A percentile compares a stretch with the other conserved stretches of the same genome.
Evolutionary conservation across 805 yeast genomes (phyloP).

Genomic region (Isabelozyma pseudorhagii): DNA sequence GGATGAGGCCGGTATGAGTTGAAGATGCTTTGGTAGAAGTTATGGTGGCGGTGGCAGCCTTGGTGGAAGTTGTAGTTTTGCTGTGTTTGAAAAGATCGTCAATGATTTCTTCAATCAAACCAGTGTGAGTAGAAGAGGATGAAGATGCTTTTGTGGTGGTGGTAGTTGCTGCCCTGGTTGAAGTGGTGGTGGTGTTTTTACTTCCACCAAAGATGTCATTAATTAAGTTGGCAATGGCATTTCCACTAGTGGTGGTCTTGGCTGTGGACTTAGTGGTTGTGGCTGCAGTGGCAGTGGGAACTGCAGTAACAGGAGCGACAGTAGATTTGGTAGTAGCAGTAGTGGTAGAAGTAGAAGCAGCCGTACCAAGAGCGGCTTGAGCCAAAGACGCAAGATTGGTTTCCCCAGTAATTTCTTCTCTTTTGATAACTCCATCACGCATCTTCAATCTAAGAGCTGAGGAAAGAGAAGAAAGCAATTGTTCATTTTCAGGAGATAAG

Average conservation of each 20-base stretch:
- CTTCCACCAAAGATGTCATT: slow-evolving; percentile 12
- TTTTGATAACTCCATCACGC: slow-evolving; percentile 1
- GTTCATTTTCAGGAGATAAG: background rate
- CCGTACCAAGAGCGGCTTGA: slow-evolving; percentile 7
- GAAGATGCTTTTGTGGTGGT: background rate
- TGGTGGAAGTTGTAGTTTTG: slow-evolving; percentile 1
- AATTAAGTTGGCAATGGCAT: slow-evolving; percentile 6
- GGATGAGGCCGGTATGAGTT: slow-evolving; percentile 3
- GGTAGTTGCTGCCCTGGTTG: background rate
- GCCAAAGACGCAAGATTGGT: slow-evolving; percentile 2
- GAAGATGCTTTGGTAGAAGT: background rate
- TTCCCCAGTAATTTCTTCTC: slow-evolving; percentile 1
- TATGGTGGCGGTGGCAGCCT: background rate
- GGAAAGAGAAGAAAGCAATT: background rate
- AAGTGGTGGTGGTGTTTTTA: slow-evolving; percentile 5
- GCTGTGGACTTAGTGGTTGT: slow-evolving; percentile 2
- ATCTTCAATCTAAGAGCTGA: background rate
- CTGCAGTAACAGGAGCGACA: slow-evolving; percentile 3
- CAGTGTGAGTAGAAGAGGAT: background rate
- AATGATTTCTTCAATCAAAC: background rate
- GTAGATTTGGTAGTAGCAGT: slow-evolving; percentile 5
- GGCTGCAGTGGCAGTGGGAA: background rate
- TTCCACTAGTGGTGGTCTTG: slow-evolving; percentile 5
- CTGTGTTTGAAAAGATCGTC: too few relatives aligned
- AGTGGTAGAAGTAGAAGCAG: slow-evolving; percentile 5